A percentile compares a stretch with the other conserved stretches of the same genome.
These are phyloP conservation scores for Metschnikowia matae DNA, from an alignment of 805 yeast species.

Conservation along the genomic window DNA sequence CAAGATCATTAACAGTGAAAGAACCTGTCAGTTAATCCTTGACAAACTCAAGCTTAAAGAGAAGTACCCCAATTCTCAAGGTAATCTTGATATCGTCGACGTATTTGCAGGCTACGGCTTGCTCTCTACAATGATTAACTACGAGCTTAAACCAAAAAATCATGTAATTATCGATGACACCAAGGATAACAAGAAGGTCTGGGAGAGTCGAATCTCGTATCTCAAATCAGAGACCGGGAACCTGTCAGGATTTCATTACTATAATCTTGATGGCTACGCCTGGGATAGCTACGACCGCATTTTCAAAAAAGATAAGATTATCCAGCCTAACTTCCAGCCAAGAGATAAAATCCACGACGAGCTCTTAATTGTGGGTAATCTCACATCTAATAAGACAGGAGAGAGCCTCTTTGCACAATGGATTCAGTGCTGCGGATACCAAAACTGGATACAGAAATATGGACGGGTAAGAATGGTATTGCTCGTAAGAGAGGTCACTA, in stretches of 20 bases:
- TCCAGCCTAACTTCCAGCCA: conserved; percentile 27
- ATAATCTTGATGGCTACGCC: conserved; percentile 52
- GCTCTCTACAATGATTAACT: conserved; percentile 59
- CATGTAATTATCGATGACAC: conserved; percentile 62
- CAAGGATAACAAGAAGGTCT: conserved; percentile 20
- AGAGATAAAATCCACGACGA: conserved; percentile 46
- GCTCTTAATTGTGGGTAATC: conserved; percentile 56
- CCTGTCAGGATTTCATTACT: conserved; percentile 30
- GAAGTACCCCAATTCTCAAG: conserved; percentile 28
- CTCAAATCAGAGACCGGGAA: conserved; percentile 24
- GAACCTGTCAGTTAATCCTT: conserved; percentile 36
- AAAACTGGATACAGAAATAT: conserved; percentile 70
- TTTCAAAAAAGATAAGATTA: conserved; percentile 41
- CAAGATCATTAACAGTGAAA: conserved; percentile 21
- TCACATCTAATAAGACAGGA: conserved; percentile 48
- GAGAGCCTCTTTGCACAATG: conserved; percentile 74
- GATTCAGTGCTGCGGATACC: conserved; percentile 60
- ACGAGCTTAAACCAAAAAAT: conserved; percentile 54
- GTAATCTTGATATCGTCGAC: conserved; percentile 52
- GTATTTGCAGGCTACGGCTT: conserved; percentile 57
- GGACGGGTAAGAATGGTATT: conserved; percentile 72
- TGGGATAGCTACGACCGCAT: conserved; percentile 60
- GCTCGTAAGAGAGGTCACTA: conserved; percentile 58
- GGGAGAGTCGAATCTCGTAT: conserved; percentile 26
- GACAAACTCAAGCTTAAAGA: conserved; percentile 43